A percentile compares a stretch with the other conserved stretches of the same genome.
Evolutionary conservation across 2,329 filamentous ascomycete genomes (phyloP).

Genomic region (Penicillium capsulatum): DNA sequence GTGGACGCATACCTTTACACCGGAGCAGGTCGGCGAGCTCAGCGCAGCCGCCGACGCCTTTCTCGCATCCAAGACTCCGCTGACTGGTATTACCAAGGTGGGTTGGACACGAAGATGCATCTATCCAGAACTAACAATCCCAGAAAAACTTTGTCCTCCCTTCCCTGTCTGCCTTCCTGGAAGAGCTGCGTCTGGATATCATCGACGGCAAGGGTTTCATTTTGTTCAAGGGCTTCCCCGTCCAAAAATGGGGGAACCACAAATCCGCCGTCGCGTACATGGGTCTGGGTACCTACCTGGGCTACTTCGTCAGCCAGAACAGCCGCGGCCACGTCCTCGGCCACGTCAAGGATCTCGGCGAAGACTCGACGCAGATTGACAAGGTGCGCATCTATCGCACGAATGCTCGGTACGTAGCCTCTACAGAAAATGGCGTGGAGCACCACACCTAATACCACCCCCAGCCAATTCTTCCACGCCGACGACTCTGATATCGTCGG

Average conservation of each 20-base stretch:
- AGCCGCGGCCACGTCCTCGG: conserved; percentile 78
- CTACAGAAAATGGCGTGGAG: neutral
- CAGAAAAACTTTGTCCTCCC: conserved; percentile 60
- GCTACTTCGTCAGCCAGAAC: conserved; percentile 86
- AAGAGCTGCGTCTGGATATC: conserved; percentile 59
- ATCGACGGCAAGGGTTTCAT: conserved; percentile 85
- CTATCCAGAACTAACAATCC: conserved; percentile 2
- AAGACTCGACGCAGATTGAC: conserved; percentile 75
- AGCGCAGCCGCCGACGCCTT: conserved; percentile 65
- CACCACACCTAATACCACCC: conserved; percentile 5
- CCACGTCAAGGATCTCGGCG: conserved; percentile 83
- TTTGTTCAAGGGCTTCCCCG: conserved; percentile 81
- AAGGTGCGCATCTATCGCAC: conserved; percentile 88
- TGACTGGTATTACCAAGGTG: conserved; percentile 67
- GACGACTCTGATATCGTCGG: conserved; percentile 82
- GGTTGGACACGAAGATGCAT: neutral
- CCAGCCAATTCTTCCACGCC: conserved; percentile 75
- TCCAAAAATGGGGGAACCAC: conserved; percentile 67
- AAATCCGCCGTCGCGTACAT: conserved; percentile 89
- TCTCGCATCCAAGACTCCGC: conserved; percentile 58
- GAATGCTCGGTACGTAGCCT: conserved; percentile 56
- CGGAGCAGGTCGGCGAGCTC: conserved; percentile 64
- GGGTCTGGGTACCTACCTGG: conserved; percentile 78
- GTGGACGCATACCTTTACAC: conserved; percentile 69
- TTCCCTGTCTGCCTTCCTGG: conserved; percentile 52